Base-by-base conservation (phyloP, 2,329 filamentous ascomycete genomes). In the Stachybotrys elegans region DNA sequence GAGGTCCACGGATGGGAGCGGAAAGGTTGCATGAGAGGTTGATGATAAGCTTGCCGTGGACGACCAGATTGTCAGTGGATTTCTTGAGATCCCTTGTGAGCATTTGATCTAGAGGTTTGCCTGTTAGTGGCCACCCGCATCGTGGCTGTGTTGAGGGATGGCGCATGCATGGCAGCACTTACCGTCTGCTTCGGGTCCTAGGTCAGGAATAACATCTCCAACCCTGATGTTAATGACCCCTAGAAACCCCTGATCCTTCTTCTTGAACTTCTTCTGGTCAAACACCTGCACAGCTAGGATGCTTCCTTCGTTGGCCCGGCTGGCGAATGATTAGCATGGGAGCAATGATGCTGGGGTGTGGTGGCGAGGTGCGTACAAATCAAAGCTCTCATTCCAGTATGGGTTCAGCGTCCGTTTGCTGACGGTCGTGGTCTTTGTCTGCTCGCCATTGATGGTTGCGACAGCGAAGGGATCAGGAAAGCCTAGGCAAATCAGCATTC, bases 251-350 rank as follows among this genome's bases (percentile, higher is more conserved):
- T 98, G 93, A 57, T 98, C 93, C 89, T 97, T 98, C 81, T 98
- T 98, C 78, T 98, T 98, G 73, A 98, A 98, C 72, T 98, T 98
- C 75, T 96, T 96, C 70, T 98, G 93, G 68, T 98, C 93, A 63
- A 98, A 98, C 44, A 98, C 95, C 64, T 98, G 93, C 38, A 98
- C 91, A 7, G 93, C 93, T 39, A 98, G 77, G 60, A 98, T 96
- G 66, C 91, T 95, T 60, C 95, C 92, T 65, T 98, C 93, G 49
- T 85, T 93, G 48, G 89, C 92, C 63, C 80, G 81, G 74, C 93
- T 97, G 63, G 46, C 57, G 27, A 19, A 42, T 38, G 40, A 31
- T 41, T 23, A 47, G 40, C 41, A 43, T 16, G 6, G 21, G 3
- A 11, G 17, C 11, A 35, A 4, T 37, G 5, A n/a, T 9, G 5